Base-by-base conservation (phyloP, 805 yeast species). In the Lipomyces yamadae region DNA sequence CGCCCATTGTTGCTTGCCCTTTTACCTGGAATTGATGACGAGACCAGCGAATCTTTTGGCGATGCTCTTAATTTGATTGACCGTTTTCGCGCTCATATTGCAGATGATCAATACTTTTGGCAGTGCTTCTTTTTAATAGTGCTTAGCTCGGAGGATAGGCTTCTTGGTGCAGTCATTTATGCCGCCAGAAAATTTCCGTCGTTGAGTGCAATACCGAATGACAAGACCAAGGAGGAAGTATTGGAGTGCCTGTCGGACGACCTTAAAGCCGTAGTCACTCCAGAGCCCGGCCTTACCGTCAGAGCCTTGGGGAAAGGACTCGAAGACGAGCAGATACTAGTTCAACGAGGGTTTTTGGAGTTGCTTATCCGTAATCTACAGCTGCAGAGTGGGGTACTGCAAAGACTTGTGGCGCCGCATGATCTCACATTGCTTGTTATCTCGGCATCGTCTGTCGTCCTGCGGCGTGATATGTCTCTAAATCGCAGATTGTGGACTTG, bases 401-500 rank as follows among this genome's bases (percentile, higher is more conserved):
- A 83, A 57, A 72, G 75, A 1, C 67, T 86, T 10, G 79, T 86
- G 1, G 77, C 85, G 0, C 72, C 77, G 0, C 78, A 81, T 4
- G 97, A 92, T 72, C 83, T 84, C 58, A 83, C 85, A 67, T 72
- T 83, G 37, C 78, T 92, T 50, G 76, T 92, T 18, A 80, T 88
- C 77, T 81, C 86, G 8, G 88, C 92, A 50, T 84, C 92, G 33
- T 78, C 82, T 10, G 87, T 93, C 0, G 88, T 95, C 2, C 79
- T 92, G 56, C 86, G 89, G 56, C 88, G 88, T 72, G 99, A 95
- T 77, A 92, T 95, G 97, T 92, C 98, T 7, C 82, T 95, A 66
- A 95, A 95, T 76, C 83, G 99, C 77, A 84, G 99, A 73, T 81
- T 95, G 29, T 93, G 98, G 97, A 88, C 84, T 66, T 95, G 97